Evolutionary conservation across 805 yeast genomes (phyloP).

Genomic region (Candida patagonica): DNA sequence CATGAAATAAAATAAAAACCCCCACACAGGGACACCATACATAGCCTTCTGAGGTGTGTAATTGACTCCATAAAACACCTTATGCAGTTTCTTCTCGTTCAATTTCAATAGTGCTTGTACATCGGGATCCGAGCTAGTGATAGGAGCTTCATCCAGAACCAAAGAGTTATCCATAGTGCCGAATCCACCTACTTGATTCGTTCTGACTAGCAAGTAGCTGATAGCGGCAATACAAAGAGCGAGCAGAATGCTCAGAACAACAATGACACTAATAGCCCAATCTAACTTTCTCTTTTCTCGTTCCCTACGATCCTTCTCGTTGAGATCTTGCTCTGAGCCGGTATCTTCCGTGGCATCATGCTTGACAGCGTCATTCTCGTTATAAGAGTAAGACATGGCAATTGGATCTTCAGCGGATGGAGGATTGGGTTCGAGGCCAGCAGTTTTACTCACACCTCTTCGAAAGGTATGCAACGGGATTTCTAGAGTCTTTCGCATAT

Average conservation of each 20-base stretch:
- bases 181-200: no score
- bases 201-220: slow-evolving; percentile 1
- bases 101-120: slow-evolving; percentile 29
- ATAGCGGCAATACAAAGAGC: neutral
- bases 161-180: no score
- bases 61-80: slow-evolving; percentile 46
- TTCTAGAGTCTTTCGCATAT: neutral
- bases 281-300: neutral
- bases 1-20: neutral
- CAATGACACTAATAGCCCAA: neutral
- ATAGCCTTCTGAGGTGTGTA: slow-evolving; percentile 49
- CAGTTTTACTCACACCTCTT: neutral
- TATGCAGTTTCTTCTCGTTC: slow-evolving; percentile 26
- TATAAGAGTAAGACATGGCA: neutral
- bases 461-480: neutral
- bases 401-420: neutral
- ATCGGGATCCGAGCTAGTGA: slow-evolving; percentile 21
- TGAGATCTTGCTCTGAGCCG: neutral
- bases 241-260: slow-evolving; percentile 1
- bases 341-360: neutral
- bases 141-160: no score
- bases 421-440: neutral
- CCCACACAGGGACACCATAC: slow-evolving; percentile 18
- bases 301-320: neutral
- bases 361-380: slow-evolving; percentile 1